Evolutionary conservation across 1,284 basidiomycete genomes (phyloP).

Genomic region (Tilletia indica): DNA sequence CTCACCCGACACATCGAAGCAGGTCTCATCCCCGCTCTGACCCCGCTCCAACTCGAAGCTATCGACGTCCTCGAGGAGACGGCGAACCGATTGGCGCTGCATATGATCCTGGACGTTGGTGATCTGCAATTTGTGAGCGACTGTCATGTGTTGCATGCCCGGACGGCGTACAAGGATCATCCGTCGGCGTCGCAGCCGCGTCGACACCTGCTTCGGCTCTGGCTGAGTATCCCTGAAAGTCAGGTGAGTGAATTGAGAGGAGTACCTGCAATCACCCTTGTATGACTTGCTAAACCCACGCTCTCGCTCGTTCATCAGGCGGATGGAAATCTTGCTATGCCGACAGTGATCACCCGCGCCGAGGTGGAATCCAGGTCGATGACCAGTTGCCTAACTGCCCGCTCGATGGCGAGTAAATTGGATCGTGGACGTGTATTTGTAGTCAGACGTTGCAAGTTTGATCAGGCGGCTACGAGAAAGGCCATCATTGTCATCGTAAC

Average conservation of each 20-base stretch:
- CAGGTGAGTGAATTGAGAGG: not conserved
- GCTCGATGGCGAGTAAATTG: slow-evolving; percentile 56
- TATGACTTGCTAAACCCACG: not conserved
- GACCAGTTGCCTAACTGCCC: slow-evolving; percentile 56
- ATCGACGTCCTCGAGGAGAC: slow-evolving; percentile 58
- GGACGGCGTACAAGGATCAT: slow-evolving; percentile 59
- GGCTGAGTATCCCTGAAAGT: slow-evolving; percentile 50
- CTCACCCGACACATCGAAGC: slow-evolving; percentile 52
- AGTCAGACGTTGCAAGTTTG: no score
- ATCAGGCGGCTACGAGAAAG: no score
- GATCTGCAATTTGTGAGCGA: slow-evolving; percentile 45
- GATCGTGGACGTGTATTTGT: no score
- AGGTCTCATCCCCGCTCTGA: slow-evolving; percentile 56
- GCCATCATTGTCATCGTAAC: no score
- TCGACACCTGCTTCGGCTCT: slow-evolving; percentile 59
- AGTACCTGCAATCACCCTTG: no score
- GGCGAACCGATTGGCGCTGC: slow-evolving; percentile 56
- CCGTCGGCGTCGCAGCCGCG: slow-evolving; percentile 25
- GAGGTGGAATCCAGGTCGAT: slow-evolving; percentile 55
- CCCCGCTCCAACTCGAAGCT: slow-evolving; percentile 55
- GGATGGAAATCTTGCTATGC: slow-evolving; percentile 58
- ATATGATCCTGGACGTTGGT: slow-evolving; percentile 59
- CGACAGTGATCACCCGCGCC: slow-evolving; percentile 53
- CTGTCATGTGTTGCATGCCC: slow-evolving; percentile 57
- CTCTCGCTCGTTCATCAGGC: slow-evolving; percentile 50